phyloP scores from a whole-genome alignment of 2,329 filamentous ascomycete genomes.

The Clarireedia paspali region DNA sequence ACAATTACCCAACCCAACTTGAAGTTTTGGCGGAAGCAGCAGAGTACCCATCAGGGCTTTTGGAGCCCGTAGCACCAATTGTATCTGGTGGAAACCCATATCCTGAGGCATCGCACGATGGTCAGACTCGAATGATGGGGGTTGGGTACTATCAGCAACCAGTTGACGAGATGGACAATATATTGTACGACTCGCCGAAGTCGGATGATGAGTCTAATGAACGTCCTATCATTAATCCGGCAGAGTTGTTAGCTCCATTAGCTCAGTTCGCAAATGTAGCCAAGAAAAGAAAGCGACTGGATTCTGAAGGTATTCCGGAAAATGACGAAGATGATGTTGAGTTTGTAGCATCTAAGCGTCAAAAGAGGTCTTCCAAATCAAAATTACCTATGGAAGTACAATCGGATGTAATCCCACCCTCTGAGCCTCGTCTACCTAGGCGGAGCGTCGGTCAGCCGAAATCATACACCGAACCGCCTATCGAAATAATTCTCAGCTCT shows the following conservation, averaged over 20 bases:
- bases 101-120: conserved; percentile 20
- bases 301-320: conserved; percentile 11
- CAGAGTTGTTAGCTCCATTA: conserved; percentile 19
- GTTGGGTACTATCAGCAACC: conserved; percentile 26
- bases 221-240: conserved; percentile 16
- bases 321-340: conserved; percentile 21
- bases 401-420: conserved; percentile 1
- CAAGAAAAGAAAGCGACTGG: conserved; percentile 19
- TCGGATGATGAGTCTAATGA: conserved; percentile 12
- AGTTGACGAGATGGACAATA: conserved; percentile 23
- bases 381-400: not conserved
- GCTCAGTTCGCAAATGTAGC: conserved; percentile 7
- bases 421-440: conserved; percentile 16
- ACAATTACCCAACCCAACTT: conserved; percentile 1
- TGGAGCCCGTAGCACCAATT: conserved; percentile 18
- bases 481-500: conserved; percentile 12
- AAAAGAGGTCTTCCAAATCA: conserved; percentile 17
- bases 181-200: conserved; percentile 26
- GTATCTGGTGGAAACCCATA: conserved; percentile 13
- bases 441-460: conserved; percentile 16
- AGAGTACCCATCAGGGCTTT: conserved; percentile 19
- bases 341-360: conserved; percentile 23
- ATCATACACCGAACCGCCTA: conserved; percentile 21
- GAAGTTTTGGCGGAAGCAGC: conserved; percentile 4
- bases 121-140: conserved; percentile 25